A percentile compares a stretch with the other conserved stretches of the same genome.
phyloP scores from a whole-genome alignment of 73 alveolate genomes.

The Paramecium primaurelia region DNA sequence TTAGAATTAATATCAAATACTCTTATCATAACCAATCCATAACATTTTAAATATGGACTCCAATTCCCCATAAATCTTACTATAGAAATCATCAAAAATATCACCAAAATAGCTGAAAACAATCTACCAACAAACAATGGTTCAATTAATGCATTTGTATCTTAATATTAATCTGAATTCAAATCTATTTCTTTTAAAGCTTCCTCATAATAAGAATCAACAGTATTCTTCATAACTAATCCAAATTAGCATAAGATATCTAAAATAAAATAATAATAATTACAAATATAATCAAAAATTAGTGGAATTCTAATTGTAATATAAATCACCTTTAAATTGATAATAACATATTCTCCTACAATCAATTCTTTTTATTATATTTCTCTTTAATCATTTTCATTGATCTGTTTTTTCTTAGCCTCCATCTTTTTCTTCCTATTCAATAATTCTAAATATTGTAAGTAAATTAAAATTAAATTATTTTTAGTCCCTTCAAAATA shows the following conservation, averaged over 20 bases:
- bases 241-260: background rate
- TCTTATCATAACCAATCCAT: slow-evolving; percentile 35
- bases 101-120: background rate
- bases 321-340: background rate
- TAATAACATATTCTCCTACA: background rate
- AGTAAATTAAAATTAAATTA: background rate
- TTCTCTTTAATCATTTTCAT: background rate
- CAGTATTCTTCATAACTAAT: background rate
- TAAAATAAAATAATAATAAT: background rate
- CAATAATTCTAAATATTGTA: background rate
- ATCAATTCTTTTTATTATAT: background rate
- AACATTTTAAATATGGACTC: slow-evolving; percentile 32
- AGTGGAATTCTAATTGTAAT: slow-evolving; percentile 9
- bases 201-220: background rate
- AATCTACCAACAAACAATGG: background rate
- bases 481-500: background rate
- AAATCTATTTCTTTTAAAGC: background rate
- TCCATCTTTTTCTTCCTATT: background rate
- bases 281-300: background rate
- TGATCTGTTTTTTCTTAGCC: background rate
- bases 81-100: slow-evolving; percentile 25
- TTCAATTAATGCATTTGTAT: background rate
- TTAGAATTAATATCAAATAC: background rate
- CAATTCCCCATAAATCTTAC: slow-evolving; percentile 41
- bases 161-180: background rate